phyloP scores from a whole-genome alignment of 139 green algal species.

The Pleodorina starrii region DNA sequence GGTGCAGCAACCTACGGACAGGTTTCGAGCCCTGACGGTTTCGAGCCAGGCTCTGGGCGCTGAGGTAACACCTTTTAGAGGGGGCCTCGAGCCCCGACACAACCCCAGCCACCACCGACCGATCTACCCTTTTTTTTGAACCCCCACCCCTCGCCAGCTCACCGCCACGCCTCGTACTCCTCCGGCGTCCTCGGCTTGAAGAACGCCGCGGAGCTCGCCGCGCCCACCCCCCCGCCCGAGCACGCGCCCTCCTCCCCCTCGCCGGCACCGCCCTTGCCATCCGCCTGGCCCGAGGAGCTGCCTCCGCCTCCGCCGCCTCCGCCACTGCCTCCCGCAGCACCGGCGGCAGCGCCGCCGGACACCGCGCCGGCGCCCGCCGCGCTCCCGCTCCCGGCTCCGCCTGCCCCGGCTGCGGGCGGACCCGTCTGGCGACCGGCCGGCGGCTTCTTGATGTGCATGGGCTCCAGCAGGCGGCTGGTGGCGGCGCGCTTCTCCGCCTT shows the following conservation, averaged over 20 bases:
- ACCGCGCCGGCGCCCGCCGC: not conserved
- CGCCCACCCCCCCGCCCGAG: not conserved
- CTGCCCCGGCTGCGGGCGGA: not conserved
- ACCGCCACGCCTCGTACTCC: conserved; percentile 52
- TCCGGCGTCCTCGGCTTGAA: conserved; percentile 42
- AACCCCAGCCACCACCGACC: too few species aligned
- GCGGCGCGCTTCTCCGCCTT: conserved; percentile 59
- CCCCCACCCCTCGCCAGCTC: too few species aligned
- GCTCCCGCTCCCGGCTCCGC: not conserved
- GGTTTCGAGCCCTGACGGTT: too few species aligned
- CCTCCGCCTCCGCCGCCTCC: not conserved
- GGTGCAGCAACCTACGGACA: too few species aligned
- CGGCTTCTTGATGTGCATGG: conserved; percentile 52
- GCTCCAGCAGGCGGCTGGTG: conserved; percentile 56
- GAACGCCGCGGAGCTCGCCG: not conserved
- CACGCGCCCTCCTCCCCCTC: conserved; percentile 2
- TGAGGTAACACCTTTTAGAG: too few species aligned
- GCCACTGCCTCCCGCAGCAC: not conserved
- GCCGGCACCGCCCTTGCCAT: not conserved
- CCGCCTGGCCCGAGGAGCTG: not conserved
- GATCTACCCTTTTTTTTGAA: too few species aligned
- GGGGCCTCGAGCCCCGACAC: too few species aligned
- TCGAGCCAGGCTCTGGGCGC: too few species aligned
- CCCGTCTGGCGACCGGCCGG: not conserved
- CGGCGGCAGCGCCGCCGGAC: not conserved